phyloP scores from a whole-genome alignment of 2,329 filamentous ascomycete genomes.

The Aspergillus niger region DNA sequence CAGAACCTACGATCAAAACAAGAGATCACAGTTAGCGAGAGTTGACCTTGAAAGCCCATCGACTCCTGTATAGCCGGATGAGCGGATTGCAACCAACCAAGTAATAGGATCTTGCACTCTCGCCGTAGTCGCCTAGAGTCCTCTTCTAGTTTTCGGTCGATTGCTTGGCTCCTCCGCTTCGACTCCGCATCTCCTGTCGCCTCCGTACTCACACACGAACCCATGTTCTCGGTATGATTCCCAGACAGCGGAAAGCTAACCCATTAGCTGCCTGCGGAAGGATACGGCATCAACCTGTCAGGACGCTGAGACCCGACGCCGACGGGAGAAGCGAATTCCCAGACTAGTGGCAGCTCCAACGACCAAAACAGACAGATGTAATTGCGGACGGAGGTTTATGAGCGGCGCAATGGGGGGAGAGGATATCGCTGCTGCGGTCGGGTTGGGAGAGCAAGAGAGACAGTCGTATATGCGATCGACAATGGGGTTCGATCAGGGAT shows the following conservation, averaged over 20 bases:
- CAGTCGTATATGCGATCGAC: slow-evolving; percentile 14
- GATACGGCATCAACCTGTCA: slow-evolving; percentile 29
- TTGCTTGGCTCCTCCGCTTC: slow-evolving; percentile 95
- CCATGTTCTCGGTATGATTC: slow-evolving; percentile 61
- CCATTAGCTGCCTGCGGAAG: slow-evolving; percentile 28
- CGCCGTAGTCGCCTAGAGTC: slow-evolving; percentile 88
- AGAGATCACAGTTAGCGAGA: slow-evolving; percentile 15
- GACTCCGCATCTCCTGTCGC: slow-evolving; percentile 79
- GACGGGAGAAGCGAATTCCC: slow-evolving; percentile 6
- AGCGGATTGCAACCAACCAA: slow-evolving; percentile 61
- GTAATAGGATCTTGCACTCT: slow-evolving; percentile 97
- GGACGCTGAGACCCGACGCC: slow-evolving; percentile 23
- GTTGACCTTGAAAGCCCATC: neutral
- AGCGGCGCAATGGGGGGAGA: slow-evolving; percentile 14
- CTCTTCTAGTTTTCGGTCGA: slow-evolving; percentile 90
- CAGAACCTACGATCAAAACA: slow-evolving; percentile 67
- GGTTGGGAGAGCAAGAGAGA: slow-evolving; percentile 14
- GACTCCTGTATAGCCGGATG: neutral
- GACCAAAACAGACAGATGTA: slow-evolving; percentile 5
- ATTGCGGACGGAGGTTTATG: neutral
- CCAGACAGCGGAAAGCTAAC: slow-evolving; percentile 25
- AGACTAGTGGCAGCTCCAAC: slow-evolving; percentile 5
- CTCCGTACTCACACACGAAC: slow-evolving; percentile 86
- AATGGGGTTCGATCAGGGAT: slow-evolving; percentile 22
- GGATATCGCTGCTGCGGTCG: neutral